These are phyloP conservation scores for Steccherinum ochraceum DNA, from an alignment of 768 basidiomycete genomes.

Conservation along the genomic window DNA sequence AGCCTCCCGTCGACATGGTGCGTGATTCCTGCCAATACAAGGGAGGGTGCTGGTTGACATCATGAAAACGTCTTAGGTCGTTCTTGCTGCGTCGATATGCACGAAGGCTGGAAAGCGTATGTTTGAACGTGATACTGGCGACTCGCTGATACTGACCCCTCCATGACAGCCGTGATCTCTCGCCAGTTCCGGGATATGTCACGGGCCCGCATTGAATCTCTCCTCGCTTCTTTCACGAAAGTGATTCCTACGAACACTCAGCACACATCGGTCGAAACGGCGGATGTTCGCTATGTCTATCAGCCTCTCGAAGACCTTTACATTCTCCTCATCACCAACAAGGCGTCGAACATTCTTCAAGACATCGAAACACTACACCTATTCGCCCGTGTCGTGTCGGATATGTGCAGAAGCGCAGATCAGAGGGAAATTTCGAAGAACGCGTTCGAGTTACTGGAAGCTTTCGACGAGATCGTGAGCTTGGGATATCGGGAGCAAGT, in stretches of 20 bases:
- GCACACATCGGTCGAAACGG: constrained; percentile 93
- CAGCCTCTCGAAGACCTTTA: constrained; percentile 96
- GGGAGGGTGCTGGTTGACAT: too few relatives aligned
- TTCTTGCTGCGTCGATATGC: constrained; percentile 91
- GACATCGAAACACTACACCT: constrained; percentile 96
- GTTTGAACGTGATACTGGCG: background rate
- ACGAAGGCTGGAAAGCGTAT: constrained; percentile 92
- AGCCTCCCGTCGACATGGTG: too few relatives aligned
- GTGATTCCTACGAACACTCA: constrained; percentile 92
- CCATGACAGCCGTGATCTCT: constrained; percentile 76
- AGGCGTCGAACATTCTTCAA: constrained; percentile 97
- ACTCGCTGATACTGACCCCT: background rate
- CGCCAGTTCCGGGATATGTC: constrained; percentile 95
- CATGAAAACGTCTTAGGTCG: constrained; percentile 62
- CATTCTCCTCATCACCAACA: constrained; percentile 96
- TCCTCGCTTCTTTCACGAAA: constrained; percentile 95
- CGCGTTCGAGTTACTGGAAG: constrained; percentile 88
- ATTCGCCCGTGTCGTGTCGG: constrained; percentile 89
- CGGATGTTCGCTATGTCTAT: constrained; percentile 95
- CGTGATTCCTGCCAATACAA: too few relatives aligned
- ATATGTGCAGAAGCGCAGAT: constrained; percentile 79
- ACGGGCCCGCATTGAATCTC: constrained; percentile 86
- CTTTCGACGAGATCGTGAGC: constrained; percentile 95
- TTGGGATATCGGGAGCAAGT: constrained; percentile 81
- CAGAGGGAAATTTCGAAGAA: constrained; percentile 88